Evolutionary conservation across 768 basidiomycete species (phyloP).

Genomic region (Calvatia gigantea): DNA sequence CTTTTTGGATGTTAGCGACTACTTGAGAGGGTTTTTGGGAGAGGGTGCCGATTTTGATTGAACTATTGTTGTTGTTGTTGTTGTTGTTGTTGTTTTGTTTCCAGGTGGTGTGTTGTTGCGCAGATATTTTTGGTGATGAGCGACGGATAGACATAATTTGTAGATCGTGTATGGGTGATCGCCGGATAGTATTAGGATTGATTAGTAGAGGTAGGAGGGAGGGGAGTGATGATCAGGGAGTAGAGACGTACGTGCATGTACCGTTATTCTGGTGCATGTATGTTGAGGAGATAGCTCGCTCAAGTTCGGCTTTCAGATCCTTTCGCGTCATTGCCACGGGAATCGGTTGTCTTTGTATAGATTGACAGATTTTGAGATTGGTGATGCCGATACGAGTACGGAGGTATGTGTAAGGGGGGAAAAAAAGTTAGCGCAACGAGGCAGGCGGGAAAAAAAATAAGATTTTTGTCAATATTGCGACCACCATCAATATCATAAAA

Average conservation of each 20-base stretch:
- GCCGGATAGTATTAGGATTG: neutral
- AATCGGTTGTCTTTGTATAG: conserved; percentile 75
- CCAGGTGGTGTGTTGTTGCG: neutral
- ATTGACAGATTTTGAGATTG: neutral
- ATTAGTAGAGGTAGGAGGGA: neutral
- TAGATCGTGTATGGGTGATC: neutral
- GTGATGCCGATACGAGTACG: neutral
- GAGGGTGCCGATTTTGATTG: conserved; percentile 78
- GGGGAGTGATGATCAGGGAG: neutral
- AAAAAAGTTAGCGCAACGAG: neutral
- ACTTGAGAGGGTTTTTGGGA: conserved; percentile 74
- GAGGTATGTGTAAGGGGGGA: neutral
- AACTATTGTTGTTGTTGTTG: conserved; percentile 38
- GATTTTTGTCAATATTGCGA: neutral
- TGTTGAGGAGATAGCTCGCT: conserved; percentile 88
- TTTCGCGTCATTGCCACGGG: conserved; percentile 88
- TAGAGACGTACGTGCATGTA: conserved; percentile 76
- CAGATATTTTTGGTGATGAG: neutral
- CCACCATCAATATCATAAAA: neutral
- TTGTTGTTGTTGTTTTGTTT: neutral
- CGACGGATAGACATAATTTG: neutral
- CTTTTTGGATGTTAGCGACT: conserved; percentile 71
- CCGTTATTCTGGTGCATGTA: conserved; percentile 96
- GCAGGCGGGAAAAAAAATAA: neutral
- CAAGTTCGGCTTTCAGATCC: conserved; percentile 89